Conservation (phyloP, 2,329 filamentous ascomycete species). For the Pestalotiopsis sp. region DNA sequence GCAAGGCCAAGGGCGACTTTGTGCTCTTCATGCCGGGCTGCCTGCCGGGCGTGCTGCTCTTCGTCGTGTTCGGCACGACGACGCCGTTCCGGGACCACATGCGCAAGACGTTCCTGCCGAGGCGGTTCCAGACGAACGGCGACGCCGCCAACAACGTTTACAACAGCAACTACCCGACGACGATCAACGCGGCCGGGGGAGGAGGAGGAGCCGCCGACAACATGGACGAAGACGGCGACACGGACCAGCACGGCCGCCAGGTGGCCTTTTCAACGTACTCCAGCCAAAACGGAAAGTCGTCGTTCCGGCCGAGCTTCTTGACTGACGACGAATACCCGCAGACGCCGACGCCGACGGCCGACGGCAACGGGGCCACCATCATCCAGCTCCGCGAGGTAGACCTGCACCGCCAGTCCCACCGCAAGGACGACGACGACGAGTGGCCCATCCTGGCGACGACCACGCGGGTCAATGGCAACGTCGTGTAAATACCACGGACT, state of each 20-base stretch:
- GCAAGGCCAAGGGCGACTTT: conserved; percentile 32
- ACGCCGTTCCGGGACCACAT: conserved; percentile 12
- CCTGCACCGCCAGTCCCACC: not conserved
- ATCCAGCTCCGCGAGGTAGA: conserved; percentile 10
- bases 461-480: not conserved
- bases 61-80: conserved; percentile 16
- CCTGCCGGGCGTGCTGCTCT: conserved; percentile 28
- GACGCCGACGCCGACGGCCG: not conserved
- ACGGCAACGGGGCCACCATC: not conserved
- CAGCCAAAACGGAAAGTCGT: conserved; percentile 6
- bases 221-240: not conserved
- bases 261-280: not conserved
- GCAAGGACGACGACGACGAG: conserved; percentile 4
- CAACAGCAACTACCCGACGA: not conserved
- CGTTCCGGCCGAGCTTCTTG: not conserved
- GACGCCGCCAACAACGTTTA: not conserved
- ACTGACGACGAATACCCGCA: not conserved
- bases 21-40: conserved; percentile 34
- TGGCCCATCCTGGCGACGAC: conserved; percentile 12
- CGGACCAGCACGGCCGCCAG: not conserved
- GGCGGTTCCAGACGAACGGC: not conserved
- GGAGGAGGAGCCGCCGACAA: too few relatives aligned
- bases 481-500: not conserved
- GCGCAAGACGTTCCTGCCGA: conserved; percentile 10
- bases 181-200: too few relatives aligned